Evolutionary conservation across 2,329 filamentous ascomycete species (phyloP).

Genomic region (Colletotrichum phormii): DNA sequence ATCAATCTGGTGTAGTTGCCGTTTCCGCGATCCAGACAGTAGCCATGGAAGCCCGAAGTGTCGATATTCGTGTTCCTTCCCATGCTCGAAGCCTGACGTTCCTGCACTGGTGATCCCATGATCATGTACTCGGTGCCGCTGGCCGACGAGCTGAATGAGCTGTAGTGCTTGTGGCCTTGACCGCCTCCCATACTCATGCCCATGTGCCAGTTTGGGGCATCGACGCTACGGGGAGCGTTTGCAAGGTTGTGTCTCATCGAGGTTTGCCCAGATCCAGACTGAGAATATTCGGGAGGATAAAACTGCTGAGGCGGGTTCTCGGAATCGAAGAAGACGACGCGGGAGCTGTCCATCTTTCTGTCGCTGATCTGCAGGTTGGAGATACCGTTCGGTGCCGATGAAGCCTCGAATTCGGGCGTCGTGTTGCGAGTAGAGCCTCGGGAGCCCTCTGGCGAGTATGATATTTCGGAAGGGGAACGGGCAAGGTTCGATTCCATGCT

Average conservation of each 20-base stretch:
- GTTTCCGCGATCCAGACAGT: slow-evolving; percentile 65
- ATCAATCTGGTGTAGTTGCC: slow-evolving; percentile 66
- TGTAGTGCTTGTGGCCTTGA: slow-evolving; percentile 55
- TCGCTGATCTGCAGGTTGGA: not conserved
- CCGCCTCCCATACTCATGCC: slow-evolving; percentile 32
- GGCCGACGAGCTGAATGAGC: slow-evolving; percentile 33
- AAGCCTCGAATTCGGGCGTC: slow-evolving; percentile 25
- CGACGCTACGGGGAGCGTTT: slow-evolving; percentile 12
- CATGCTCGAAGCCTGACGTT: slow-evolving; percentile 33
- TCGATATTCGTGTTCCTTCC: slow-evolving; percentile 25
- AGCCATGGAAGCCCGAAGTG: slow-evolving; percentile 53
- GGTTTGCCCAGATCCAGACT: not conserved
- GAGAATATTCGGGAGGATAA: slow-evolving; percentile 3
- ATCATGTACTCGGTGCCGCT: slow-evolving; percentile 13
- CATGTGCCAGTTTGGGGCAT: slow-evolving; percentile 28
- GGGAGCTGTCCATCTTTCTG: slow-evolving; percentile 5
- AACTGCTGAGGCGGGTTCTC: not conserved
- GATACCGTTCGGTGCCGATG: not conserved
- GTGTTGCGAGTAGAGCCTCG: slow-evolving; percentile 29
- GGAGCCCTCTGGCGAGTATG: slow-evolving; percentile 24
- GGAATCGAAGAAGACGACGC: slow-evolving; percentile 1
- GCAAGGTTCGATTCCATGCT: slow-evolving; percentile 29
- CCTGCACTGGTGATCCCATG: not conserved
- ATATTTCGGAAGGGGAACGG: slow-evolving; percentile 30
- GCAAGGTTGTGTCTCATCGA: slow-evolving; percentile 10